phyloP scores from a whole-genome alignment of 257 asterid species.

The Solanum ossicruentum region DNA sequence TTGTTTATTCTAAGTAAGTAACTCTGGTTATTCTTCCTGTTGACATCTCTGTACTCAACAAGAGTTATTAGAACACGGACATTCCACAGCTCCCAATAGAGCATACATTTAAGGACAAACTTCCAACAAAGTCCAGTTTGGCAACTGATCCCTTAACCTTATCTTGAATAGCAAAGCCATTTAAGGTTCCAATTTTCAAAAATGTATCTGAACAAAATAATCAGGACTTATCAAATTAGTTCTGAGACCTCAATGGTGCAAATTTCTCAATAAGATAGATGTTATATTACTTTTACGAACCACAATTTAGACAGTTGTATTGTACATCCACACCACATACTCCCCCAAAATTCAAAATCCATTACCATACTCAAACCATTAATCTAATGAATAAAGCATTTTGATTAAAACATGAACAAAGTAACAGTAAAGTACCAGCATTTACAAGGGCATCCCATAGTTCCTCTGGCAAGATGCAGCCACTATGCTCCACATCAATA shows the following conservation, averaged over 20 bases:
- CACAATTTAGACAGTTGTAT: background rate
- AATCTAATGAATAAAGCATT: background rate
- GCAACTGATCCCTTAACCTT: background rate
- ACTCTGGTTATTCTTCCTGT: background rate
- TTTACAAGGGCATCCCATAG: constrained; percentile 92
- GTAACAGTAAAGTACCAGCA: constrained; percentile 33
- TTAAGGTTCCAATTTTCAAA: background rate
- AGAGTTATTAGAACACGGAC: background rate
- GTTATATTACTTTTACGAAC: background rate
- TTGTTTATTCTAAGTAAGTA: background rate
- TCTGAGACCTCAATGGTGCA: background rate
- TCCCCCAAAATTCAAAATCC: background rate
- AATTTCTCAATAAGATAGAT: background rate
- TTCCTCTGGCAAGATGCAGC: constrained; percentile 95
- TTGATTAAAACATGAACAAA: background rate
- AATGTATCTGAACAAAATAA: background rate
- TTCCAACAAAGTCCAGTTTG: background rate
- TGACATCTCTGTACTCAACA: background rate
- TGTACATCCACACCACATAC: background rate
- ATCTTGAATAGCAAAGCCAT: background rate
- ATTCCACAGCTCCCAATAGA: background rate
- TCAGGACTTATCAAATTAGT: background rate
- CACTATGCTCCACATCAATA: constrained; percentile 90
- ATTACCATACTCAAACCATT: background rate
- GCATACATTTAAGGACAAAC: background rate